These are phyloP conservation scores for Beauveria australis DNA, from an alignment of 2,329 filamentous ascomycete genomes.

Conservation along the genomic window DNA sequence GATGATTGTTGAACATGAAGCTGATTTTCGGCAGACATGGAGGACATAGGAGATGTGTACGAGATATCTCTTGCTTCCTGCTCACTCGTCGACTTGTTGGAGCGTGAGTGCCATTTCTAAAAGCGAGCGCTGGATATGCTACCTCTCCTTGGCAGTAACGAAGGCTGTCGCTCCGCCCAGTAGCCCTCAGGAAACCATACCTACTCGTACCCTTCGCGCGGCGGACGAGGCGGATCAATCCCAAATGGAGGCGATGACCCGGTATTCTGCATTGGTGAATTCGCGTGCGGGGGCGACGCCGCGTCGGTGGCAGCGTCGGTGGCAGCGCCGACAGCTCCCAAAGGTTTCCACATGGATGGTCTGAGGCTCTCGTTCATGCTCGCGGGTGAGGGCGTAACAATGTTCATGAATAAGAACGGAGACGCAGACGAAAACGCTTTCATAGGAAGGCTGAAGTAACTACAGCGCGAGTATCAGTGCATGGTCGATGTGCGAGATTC, in stretches of 20 bases:
- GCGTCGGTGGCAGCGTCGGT: background rate
- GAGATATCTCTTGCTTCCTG: conserved; percentile 17
- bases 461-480: conserved; percentile 8
- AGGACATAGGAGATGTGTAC: conserved; percentile 19
- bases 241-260: conserved; percentile 16
- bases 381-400: conserved; percentile 9
- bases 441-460: conserved; percentile 26
- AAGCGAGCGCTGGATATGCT: conserved; percentile 26
- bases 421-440: conserved; percentile 12
- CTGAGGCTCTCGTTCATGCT: background rate
- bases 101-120: conserved; percentile 34
- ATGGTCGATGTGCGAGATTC: background rate
- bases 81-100: conserved; percentile 28
- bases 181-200: conserved; percentile 56
- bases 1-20: conserved; percentile 16
- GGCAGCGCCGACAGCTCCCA: background rate
- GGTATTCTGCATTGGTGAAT: background rate
- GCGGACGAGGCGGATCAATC: conserved; percentile 47
- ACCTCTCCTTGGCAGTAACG: conserved; percentile 22
- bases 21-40: conserved; percentile 13
- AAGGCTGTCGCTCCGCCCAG: conserved; percentile 49
- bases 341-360: background rate
- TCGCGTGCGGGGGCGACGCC: background rate
- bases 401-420: conserved; percentile 14
- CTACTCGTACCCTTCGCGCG: conserved; percentile 49